Base-by-base conservation (phyloP, 2,329 filamentous ascomycete species). In the Exophiala alcalophila region DNA sequence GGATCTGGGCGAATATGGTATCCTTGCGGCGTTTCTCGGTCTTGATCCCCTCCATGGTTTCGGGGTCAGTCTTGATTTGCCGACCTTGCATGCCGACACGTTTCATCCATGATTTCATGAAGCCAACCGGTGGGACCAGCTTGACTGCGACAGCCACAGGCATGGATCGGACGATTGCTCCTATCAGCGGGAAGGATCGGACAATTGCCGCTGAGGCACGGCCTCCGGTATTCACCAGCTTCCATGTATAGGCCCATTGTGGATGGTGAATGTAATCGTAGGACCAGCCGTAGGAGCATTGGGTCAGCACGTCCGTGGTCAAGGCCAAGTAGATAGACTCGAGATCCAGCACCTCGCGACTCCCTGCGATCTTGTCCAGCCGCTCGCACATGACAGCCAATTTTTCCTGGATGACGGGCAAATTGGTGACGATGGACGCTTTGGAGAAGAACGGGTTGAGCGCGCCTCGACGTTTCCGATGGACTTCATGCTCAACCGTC, bases 381-480 rank as follows among this genome's bases (percentile, higher is more conserved):
- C 52, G 50, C 3, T 29, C 12, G 27, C 39, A 44, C 45, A 54
- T 49, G 28, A 44, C 35, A 8, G 49, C 52, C 12, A 50, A 16
- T 16, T 47, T 64, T 2, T 57, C 48, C 5, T 61, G 49, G 9
- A 73, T 63, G 32, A 62, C 61, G 47, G 50, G 65, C 51, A 65
- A 60, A 2, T 71, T 53, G 2, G 52, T 52, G 4, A 54, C 45
- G 14, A 72, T 61, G 5, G 64, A 62, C 8, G 57, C 57, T 24
- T 59, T 62, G 2, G 69, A 70, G 50, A 73, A 74, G 56, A 69
- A 72, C 0, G 59, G 61, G 40, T 62, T 68, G 33, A 74, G 45
- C 2, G 66, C 58, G 3, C 49, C 59, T 10, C 70, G 65, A 3
- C 70, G 65, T 12, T 61, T 55, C 2, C 66, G 64, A 47, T 73